These are phyloP conservation scores for Hura crepitans DNA, from an alignment of 441 rosid species.

Conservation along the genomic window DNA sequence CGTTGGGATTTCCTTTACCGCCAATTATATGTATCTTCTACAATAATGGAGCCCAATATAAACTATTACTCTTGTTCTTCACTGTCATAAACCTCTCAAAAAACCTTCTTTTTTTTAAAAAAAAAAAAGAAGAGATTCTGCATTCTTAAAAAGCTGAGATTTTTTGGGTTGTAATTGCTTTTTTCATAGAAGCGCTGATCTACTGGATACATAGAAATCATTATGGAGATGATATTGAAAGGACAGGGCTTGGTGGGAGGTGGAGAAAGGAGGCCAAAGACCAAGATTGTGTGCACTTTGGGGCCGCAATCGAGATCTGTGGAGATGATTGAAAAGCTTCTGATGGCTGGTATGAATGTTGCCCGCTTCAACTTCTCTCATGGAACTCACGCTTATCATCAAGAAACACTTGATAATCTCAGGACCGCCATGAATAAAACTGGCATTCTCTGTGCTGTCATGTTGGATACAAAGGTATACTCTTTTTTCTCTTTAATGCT, in stretches of 20 bases:
- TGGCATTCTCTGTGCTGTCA: constrained; percentile 86
- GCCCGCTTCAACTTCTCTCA: constrained; percentile 95
- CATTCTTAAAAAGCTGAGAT: background rate
- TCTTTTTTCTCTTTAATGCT: background rate
- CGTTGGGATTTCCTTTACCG: background rate
- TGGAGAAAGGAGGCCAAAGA: constrained; percentile 52
- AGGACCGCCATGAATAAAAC: constrained; percentile 74
- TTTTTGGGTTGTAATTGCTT: background rate
- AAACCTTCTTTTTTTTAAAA: background rate
- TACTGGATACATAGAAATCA: background rate
- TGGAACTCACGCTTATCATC: constrained; percentile 86
- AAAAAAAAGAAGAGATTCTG: background rate
- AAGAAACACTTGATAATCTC: constrained; percentile 85
- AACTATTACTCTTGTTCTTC: background rate
- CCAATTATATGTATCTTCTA: background rate
- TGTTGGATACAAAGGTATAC: constrained; percentile 87
- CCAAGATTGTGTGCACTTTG: constrained; percentile 91
- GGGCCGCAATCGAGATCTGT: constrained; percentile 88
- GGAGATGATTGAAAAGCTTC: constrained; percentile 67
- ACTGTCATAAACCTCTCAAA: background rate
- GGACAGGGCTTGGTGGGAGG: background rate
- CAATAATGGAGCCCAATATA: background rate
- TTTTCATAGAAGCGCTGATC: background rate
- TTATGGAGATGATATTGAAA: constrained; percentile 29
- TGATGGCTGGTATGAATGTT: constrained; percentile 90